Conservation (phyloP, 441 rosid genomes). For the Lepidium campestre region DNA sequence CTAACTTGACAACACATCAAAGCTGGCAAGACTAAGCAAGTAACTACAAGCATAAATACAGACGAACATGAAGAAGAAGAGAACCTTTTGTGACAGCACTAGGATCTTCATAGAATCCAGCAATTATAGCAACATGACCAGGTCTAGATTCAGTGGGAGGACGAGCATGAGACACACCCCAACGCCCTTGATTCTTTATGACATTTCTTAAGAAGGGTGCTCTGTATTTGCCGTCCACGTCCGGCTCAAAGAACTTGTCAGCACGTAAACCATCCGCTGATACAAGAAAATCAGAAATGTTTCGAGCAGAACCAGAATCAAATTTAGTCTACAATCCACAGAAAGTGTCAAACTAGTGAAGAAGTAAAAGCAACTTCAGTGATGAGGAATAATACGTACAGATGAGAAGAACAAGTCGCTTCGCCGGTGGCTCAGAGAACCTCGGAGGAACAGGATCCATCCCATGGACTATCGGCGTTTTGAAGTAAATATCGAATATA, state of each 20-base stretch:
- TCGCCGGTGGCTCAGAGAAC: slow-evolving; percentile 76
- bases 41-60: not conserved
- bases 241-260: slow-evolving; percentile 95
- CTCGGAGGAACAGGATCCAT: slow-evolving; percentile 84
- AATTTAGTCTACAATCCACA: not conserved
- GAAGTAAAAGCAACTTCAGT: not conserved
- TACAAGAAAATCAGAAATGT: not conserved
- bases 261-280: slow-evolving; percentile 98
- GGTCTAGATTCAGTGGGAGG: slow-evolving; percentile 99
- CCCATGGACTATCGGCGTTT: slow-evolving; percentile 92
- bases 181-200: slow-evolving; percentile 71
- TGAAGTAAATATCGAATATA: slow-evolving; percentile 96
- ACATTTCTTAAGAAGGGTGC: slow-evolving; percentile 87
- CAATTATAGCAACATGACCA: slow-evolving; percentile 91
- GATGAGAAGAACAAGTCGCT: slow-evolving; percentile 81
- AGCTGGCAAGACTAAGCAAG: not conserved
- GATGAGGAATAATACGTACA: slow-evolving; percentile 33
- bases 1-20: not conserved
- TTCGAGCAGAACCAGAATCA: not conserved
- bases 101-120: slow-evolving; percentile 98
- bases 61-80: not conserved
- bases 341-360: not conserved
- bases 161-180: slow-evolving; percentile 99
- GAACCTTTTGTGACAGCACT: slow-evolving; percentile 96
- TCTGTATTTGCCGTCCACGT: slow-evolving; percentile 60